Conservation (phyloP, 169 alveolate species). For the Plasmodium fragile region DNA sequence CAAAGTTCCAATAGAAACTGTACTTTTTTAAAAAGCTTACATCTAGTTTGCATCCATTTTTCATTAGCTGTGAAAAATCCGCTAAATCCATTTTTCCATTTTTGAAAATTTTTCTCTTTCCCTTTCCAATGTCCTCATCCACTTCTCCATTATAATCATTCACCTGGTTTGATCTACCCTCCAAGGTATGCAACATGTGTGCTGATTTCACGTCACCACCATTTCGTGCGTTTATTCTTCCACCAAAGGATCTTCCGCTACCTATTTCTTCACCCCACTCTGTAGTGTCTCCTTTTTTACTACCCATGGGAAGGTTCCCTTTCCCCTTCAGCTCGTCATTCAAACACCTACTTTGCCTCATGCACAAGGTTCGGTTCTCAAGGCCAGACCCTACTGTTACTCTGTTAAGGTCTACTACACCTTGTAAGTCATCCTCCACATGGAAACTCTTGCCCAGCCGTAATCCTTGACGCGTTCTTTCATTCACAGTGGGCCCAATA, state of each 20-base stretch:
- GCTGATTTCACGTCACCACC: background rate
- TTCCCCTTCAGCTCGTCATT: background rate
- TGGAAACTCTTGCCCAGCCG: background rate
- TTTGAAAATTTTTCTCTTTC: slow-evolving; percentile 15
- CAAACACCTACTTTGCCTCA: background rate
- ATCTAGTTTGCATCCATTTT: slow-evolving; percentile 44
- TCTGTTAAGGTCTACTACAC: background rate
- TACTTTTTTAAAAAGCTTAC: slow-evolving; percentile 23
- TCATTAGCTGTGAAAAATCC: background rate
- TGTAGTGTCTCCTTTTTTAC: background rate
- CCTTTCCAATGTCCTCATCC: slow-evolving; percentile 5
- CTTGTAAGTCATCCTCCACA: background rate
- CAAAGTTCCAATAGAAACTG: slow-evolving; percentile 23
- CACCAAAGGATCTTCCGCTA: background rate
- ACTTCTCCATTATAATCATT: background rate
- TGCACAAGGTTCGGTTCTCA: background rate
- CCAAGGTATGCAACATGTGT: background rate
- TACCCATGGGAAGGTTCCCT: background rate
- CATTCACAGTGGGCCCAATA: background rate
- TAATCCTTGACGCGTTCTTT: background rate
- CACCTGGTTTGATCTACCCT: background rate
- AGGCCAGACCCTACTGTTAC: background rate
- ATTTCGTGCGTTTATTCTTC: background rate
- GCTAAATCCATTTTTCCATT: slow-evolving; percentile 20
- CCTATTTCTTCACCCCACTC: slow-evolving; percentile 13